Percentiles rank a stretch among this genome's conserved stretches.
phyloP scores from a whole-genome alignment of 2,329 filamentous ascomycete species.

The Colletotrichum acutatum region DNA sequence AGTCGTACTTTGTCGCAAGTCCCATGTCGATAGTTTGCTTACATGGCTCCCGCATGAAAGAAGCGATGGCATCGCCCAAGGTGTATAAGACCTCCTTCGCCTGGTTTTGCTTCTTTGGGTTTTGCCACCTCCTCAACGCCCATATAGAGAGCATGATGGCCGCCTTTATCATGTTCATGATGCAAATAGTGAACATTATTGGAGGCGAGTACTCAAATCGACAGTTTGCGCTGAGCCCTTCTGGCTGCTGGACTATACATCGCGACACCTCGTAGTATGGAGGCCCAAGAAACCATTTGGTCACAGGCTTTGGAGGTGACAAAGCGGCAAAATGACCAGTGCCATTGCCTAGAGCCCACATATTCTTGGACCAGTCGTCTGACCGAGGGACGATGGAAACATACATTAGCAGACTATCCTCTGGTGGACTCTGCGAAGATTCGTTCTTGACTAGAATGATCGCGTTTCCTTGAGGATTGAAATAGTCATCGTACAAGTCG shows the following conservation, averaged over 20 bases:
- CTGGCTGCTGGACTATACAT: background rate
- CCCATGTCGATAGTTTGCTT: background rate
- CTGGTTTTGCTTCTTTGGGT: background rate
- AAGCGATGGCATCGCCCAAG: slow-evolving; percentile 4
- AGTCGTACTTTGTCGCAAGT: background rate
- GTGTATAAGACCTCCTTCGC: background rate
- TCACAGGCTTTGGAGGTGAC: background rate
- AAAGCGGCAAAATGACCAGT: background rate
- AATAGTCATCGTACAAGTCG: slow-evolving; percentile 8
- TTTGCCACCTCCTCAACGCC: background rate
- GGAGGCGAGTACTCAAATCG: background rate
- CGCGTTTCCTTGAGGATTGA: background rate
- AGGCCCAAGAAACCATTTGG: slow-evolving; percentile 2
- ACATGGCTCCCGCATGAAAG: slow-evolving; percentile 10
- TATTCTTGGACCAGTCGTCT: slow-evolving; percentile 14
- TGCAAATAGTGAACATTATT: background rate
- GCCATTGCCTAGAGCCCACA: slow-evolving; percentile 13
- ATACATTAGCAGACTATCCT: slow-evolving; percentile 11
- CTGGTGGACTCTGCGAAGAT: background rate
- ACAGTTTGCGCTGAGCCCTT: background rate
- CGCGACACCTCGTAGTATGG: background rate
- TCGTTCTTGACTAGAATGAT: slow-evolving; percentile 4
- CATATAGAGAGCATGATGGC: slow-evolving; percentile 6
- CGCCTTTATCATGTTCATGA: slow-evolving; percentile 5
- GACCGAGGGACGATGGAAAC: slow-evolving; percentile 14